These are phyloP conservation scores for Nemania bipapillata DNA, from an alignment of 2,329 filamentous ascomycete species.

Conservation along the genomic window DNA sequence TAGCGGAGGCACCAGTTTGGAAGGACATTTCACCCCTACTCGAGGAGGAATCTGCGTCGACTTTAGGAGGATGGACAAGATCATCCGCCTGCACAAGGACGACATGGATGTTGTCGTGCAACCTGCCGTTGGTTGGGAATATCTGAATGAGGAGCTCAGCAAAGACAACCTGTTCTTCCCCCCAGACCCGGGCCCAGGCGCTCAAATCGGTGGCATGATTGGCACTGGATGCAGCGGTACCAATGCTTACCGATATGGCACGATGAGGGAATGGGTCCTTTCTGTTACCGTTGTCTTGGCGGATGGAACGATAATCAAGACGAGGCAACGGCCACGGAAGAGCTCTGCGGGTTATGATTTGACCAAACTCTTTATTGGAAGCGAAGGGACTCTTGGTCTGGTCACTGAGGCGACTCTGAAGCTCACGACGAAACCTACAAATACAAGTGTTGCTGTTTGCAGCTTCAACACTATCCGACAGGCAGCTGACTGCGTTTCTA, in stretches of 20 bases:
- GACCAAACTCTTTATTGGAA: conserved; percentile 80
- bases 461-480: conserved; percentile 61
- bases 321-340: conserved; percentile 79
- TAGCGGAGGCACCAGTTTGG: conserved; percentile 79
- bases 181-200: conserved; percentile 83
- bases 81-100: conserved; percentile 74
- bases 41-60: conserved; percentile 80
- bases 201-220: conserved; percentile 85
- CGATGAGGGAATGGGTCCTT: conserved; percentile 89
- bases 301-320: conserved; percentile 83
- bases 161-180: conserved; percentile 82
- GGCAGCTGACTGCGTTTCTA: conserved; percentile 76
- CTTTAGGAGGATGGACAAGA: conserved; percentile 78
- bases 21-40: conserved; percentile 80
- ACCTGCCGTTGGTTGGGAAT: conserved; percentile 81
- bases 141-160: conserved; percentile 75
- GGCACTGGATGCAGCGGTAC: conserved; percentile 75
- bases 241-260: conserved; percentile 85
- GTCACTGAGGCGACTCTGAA: conserved; percentile 83
- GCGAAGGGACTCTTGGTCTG: conserved; percentile 82
- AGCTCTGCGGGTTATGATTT: conserved; percentile 85
- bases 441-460: conserved; percentile 76
- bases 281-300: conserved; percentile 83
- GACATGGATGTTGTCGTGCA: conserved; percentile 76
- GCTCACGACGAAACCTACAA: conserved; percentile 77